These are phyloP conservation scores for Penicillium odoratum DNA, from an alignment of 495 filamentous ascomycete genomes.

Conservation along the genomic window DNA sequence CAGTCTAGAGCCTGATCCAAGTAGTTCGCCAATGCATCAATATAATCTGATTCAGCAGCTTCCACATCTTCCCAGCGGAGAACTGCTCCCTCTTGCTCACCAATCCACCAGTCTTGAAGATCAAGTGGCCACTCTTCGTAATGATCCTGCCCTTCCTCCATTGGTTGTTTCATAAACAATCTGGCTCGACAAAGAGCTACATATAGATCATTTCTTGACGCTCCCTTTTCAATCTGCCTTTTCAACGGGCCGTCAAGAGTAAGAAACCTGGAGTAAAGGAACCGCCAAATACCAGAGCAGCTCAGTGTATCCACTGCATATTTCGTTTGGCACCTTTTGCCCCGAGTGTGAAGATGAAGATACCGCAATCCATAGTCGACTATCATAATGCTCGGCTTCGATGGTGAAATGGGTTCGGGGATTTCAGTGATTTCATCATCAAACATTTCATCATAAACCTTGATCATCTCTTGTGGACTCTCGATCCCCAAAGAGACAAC, in stretches of 20 bases:
- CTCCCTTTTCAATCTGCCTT: not conserved
- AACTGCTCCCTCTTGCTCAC: not conserved
- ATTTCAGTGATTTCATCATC: not conserved
- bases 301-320: not conserved
- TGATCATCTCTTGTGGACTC: not conserved
- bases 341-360: not conserved
- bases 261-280: not conserved
- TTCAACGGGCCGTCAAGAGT: not conserved
- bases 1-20: not conserved
- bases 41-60: not conserved
- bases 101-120: not conserved
- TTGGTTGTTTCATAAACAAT: not conserved
- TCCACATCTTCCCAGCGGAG: constrained; percentile 1
- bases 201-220: not conserved
- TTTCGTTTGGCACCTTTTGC: not conserved
- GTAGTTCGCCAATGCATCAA: not conserved
- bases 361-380: constrained; percentile 1
- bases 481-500: not conserved
- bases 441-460: not conserved
- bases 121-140: constrained; percentile 1
- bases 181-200: not conserved
- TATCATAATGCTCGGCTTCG: not conserved
- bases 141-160: not conserved
- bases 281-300: not conserved
- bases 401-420: not conserved